Evolutionary conservation across 2,329 filamentous ascomycete genomes (phyloP).

Genomic region (Cladobotryum mycophilum): DNA sequence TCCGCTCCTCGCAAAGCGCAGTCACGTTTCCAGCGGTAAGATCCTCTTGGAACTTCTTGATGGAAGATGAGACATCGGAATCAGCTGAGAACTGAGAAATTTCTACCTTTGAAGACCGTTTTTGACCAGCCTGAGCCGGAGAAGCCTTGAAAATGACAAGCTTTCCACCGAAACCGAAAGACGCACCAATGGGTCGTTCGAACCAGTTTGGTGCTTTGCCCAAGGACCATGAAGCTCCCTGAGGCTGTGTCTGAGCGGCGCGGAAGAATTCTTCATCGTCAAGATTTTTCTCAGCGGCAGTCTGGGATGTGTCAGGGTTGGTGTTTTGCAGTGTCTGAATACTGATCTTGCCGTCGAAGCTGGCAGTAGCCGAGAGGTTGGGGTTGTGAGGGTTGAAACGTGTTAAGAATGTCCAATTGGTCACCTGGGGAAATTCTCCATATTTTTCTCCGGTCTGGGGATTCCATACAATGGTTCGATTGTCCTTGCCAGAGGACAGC

Average conservation of each 20-base stretch:
- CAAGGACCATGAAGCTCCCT: conserved; percentile 83
- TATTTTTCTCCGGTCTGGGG: conserved; percentile 81
- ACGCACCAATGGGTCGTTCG: conserved; percentile 74
- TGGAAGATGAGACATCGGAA: conserved; percentile 73
- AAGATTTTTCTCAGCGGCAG: conserved; percentile 59
- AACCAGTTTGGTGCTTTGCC: conserved; percentile 85
- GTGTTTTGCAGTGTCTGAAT: conserved; percentile 94
- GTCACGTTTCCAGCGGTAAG: conserved; percentile 71
- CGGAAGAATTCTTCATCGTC: conserved; percentile 97
- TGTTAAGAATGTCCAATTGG: conserved; percentile 99
- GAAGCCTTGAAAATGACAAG: conserved; percentile 67
- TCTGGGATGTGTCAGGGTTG: conserved; percentile 66
- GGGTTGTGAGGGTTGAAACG: conserved; percentile 92
- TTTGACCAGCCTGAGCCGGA: conserved; percentile 54
- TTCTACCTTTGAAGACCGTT: conserved; percentile 65
- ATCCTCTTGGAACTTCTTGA: conserved; percentile 79
- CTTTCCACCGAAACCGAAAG: conserved; percentile 94
- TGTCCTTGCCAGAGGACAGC: conserved; percentile 93
- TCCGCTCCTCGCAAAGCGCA: conserved; percentile 73
- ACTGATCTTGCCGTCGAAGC: conserved; percentile 93
- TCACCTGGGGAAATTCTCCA: conserved; percentile 92
- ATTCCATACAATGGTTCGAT: conserved; percentile 93
- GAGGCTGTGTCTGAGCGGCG: conserved; percentile 84
- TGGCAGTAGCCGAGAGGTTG: conserved; percentile 85
- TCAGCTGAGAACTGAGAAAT: conserved; percentile 90